These are phyloP conservation scores for Aureobasidium lini DNA, from an alignment of 2,329 filamentous ascomycete genomes.

Conservation along the genomic window DNA sequence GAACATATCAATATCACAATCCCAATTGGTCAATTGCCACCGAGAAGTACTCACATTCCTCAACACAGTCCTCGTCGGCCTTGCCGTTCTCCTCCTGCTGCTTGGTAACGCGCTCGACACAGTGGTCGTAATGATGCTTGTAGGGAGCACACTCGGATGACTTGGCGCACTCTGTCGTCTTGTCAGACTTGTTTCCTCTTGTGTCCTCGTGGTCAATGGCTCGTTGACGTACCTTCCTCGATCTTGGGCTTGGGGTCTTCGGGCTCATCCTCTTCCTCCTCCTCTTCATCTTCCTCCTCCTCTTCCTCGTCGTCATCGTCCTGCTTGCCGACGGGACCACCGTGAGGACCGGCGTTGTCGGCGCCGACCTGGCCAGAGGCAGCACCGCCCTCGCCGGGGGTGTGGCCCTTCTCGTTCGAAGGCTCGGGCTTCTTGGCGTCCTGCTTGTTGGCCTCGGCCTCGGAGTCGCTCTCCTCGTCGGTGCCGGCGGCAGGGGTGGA, in stretches of 20 bases:
- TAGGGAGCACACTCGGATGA: slow-evolving; percentile 74
- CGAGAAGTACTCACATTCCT: slow-evolving; percentile 74
- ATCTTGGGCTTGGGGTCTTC: slow-evolving; percentile 83
- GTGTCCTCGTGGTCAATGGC: not conserved
- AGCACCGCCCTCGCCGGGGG: slow-evolving; percentile 22
- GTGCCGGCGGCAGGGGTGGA: slow-evolving; percentile 34
- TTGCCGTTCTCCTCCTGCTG: slow-evolving; percentile 63
- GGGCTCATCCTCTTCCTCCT: slow-evolving; percentile 77
- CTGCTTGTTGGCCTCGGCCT: slow-evolving; percentile 37
- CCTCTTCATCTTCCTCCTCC: slow-evolving; percentile 66
- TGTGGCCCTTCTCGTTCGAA: slow-evolving; percentile 21
- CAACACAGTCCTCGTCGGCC: slow-evolving; percentile 91
- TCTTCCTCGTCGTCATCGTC: slow-evolving; percentile 42
- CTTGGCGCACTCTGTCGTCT: slow-evolving; percentile 71
- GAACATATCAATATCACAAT: not conserved
- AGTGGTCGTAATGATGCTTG: slow-evolving; percentile 99
- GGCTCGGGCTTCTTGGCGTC: slow-evolving; percentile 28
- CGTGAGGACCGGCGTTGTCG: slow-evolving; percentile 21
- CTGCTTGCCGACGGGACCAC: slow-evolving; percentile 24
- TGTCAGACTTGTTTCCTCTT: not conserved
- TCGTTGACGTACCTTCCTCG: slow-evolving; percentile 69
- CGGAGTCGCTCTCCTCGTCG: slow-evolving; percentile 35
- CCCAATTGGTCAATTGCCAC: not conserved
- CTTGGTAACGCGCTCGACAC: slow-evolving; percentile 83
- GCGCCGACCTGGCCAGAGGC: slow-evolving; percentile 23